These are phyloP conservation scores for Starmerella floricola DNA, from an alignment of 805 yeast genomes.

Conservation along the genomic window DNA sequence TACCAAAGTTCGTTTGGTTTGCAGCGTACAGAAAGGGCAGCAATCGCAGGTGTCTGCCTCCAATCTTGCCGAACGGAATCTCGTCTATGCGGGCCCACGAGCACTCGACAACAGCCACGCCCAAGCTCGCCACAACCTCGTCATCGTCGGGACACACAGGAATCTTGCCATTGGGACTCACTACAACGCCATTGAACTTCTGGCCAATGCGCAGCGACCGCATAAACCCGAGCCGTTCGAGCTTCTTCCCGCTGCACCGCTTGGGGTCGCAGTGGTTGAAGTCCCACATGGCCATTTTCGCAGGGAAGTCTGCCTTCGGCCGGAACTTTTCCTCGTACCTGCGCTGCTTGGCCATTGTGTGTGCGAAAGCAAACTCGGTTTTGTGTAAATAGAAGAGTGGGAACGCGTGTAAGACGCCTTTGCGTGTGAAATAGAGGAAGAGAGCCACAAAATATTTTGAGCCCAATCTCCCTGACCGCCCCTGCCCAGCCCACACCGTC, in stretches of 20 bases:
- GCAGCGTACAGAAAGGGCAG: conserved; percentile 91
- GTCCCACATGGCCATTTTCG: conserved; percentile 93
- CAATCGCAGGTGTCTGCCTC: conserved; percentile 77
- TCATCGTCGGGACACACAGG: conserved; percentile 83
- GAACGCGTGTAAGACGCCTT: too few relatives aligned
- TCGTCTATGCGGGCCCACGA: conserved; percentile 98
- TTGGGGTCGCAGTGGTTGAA: conserved; percentile 98
- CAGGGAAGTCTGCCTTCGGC: conserved; percentile 43
- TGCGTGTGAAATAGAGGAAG: too few relatives aligned
- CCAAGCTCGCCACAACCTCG: conserved; percentile 60
- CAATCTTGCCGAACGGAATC: conserved; percentile 85
- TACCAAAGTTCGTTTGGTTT: conserved; percentile 91
- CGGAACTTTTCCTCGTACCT: conserved; percentile 19
- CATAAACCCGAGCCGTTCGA: conserved; percentile 78
- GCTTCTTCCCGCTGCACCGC: conserved; percentile 88
- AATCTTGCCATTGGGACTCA: conserved; percentile 81
- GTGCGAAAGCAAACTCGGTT: background rate
- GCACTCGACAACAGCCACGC: conserved; percentile 98
- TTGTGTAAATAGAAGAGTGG: too few relatives aligned
- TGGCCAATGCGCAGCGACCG: conserved; percentile 77
- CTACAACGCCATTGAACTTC: conserved; percentile 80
- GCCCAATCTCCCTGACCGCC: too few relatives aligned
- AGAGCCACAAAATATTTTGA: too few relatives aligned
- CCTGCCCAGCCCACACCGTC: too few relatives aligned
- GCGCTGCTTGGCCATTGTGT: conserved; percentile 3